Evolutionary conservation across 805 yeast genomes (phyloP), one percentile per base, ranked within the genome.

Genomic region (Candida corydali): DNA sequence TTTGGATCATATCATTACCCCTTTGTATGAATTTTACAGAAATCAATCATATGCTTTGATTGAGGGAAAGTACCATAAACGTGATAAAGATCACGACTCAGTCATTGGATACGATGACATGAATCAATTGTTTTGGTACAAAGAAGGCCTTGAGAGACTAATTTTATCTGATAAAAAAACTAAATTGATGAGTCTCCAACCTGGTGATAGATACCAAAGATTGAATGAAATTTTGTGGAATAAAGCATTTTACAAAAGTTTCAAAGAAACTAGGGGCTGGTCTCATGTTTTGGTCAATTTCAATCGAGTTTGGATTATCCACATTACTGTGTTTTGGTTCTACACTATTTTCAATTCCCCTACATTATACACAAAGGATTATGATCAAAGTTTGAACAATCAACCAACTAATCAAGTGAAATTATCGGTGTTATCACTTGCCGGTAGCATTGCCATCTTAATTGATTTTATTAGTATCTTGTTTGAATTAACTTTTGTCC

Each of bases 81-180:
- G 65, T 8, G 82, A 77, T 42, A 73, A 68, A 38, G 91, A 83
- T 51, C 91, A 87, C 52, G 69, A 76, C 11, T 61, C 73, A 18
- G 75, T 76, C 4, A 79, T 87, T 40, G 96, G 96, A 0, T 87
- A 87, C 56, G 96, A 87, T 61, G 96, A 87, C 56, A 79, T 87
- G 56, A 87, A 87, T 53, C 96, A 87, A 51, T 63, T 83, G 26
- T 87, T 87, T 52, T 87, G 96, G 96, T 79, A 82, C 47, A 69
- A 78, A 3, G 73, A 77, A 42, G 87, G 93, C 0, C 63, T 87
- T 36, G 77, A 76, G 43, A 69, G 70, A 34, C 69, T 87, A 14
- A 59, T 61, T 2, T 52, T 82, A 22, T 49, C 58, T 3, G 69
- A 69, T 29, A 65, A 71, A 6, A 68, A 67, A 31, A 53, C 55